phyloP scores from a whole-genome alignment of 2,329 filamentous ascomycete genomes.

The Fusarium irregulare region DNA sequence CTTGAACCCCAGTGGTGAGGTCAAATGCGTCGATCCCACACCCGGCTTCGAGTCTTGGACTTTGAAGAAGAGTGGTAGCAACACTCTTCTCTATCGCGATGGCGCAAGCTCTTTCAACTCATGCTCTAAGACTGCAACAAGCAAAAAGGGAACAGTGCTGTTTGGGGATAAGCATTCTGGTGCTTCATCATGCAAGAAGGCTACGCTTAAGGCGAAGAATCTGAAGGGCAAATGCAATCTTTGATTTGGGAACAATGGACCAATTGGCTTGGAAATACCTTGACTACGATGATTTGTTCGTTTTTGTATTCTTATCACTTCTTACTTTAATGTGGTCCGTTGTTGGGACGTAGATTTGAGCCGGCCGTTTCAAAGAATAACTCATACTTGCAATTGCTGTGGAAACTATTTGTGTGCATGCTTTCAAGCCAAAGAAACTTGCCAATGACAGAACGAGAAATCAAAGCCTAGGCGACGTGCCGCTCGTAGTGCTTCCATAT shows the following conservation, averaged over 20 bases:
- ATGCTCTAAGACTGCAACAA: conserved; percentile 38
- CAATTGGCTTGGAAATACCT: not conserved
- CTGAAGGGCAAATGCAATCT: conserved; percentile 46
- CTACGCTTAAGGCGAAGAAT: conserved; percentile 42
- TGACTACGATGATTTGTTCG: not conserved
- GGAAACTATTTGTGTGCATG: not conserved
- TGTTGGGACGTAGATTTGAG: not conserved
- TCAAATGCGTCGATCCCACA: conserved; percentile 51
- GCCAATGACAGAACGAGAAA: no score
- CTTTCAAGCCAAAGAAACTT: not conserved
- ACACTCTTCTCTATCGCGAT: conserved; percentile 43
- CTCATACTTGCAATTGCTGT: no score
- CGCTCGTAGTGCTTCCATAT: conserved; percentile 46
- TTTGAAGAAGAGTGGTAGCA: conserved; percentile 37
- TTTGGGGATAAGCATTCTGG: conserved; percentile 36
- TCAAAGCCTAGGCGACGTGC: conserved; percentile 43
- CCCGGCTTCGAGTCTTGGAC: conserved; percentile 47
- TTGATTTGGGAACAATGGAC: not conserved
- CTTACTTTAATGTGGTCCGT: not conserved
- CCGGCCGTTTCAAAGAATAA: not conserved
- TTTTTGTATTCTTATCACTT: not conserved
- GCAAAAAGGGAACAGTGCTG: conserved; percentile 40
- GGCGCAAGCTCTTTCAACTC: conserved; percentile 41
- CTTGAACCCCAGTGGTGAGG: conserved; percentile 38
- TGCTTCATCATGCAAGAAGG: conserved; percentile 39